Evolutionary conservation across 768 basidiomycete species (phyloP).

Genomic region (Mycena floridula): DNA sequence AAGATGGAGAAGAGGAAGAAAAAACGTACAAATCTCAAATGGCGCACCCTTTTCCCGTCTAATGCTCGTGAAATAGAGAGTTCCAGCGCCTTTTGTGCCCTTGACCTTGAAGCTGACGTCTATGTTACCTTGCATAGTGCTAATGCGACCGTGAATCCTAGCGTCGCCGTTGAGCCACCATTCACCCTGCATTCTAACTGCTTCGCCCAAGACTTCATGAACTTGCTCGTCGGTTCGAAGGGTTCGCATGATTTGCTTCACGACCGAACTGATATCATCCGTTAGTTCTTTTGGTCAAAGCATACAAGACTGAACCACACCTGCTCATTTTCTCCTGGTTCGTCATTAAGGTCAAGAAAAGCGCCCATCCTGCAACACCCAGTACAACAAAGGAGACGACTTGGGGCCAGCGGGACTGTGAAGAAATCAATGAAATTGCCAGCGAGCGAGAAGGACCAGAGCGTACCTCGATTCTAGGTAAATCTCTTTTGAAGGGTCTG

Average conservation of each 20-base stretch:
- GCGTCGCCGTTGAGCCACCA: conserved; percentile 51
- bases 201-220: conserved; percentile 38
- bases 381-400: conserved; percentile 31
- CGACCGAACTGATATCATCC: conserved; percentile 49
- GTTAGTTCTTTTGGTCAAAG: too few relatives aligned
- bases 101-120: conserved; percentile 50
- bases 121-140: conserved; percentile 45
- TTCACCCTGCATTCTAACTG: conserved; percentile 29
- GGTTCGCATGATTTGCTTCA: conserved; percentile 37
- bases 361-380: conserved; percentile 42
- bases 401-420: conserved; percentile 30
- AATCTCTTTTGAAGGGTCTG: conserved; percentile 35
- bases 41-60: conserved; percentile 41
- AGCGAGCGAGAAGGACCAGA: background rate
- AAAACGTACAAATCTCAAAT: conserved; percentile 38
- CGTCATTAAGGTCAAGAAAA: conserved; percentile 41
- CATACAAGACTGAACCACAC: too few relatives aligned
- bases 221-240: conserved; percentile 31
- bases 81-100: conserved; percentile 47
- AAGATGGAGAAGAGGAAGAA: background rate
- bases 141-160: conserved; percentile 47
- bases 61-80: conserved; percentile 55
- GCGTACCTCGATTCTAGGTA: conserved; percentile 36
- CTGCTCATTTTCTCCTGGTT: conserved; percentile 53
- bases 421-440: background rate